Percentiles rank a stretch among this genome's conserved stretches.
These are phyloP conservation scores for Xylaria sp. DNA, from an alignment of 2,329 filamentous ascomycete species.

Conservation along the genomic window DNA sequence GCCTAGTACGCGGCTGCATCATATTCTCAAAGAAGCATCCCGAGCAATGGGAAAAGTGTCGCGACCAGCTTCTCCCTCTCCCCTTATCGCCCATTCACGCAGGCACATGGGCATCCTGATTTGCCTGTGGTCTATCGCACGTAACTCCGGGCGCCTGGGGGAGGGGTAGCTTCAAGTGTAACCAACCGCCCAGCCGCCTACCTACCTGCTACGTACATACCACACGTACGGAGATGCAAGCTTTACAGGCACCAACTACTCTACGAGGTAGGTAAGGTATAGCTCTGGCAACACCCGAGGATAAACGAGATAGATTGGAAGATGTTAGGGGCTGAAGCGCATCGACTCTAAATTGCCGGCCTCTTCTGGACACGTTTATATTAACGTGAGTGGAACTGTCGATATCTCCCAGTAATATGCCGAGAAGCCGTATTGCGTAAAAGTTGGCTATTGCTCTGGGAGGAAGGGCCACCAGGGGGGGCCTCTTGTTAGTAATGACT, in stretches of 20 bases:
- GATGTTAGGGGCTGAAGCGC: background rate
- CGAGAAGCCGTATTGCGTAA: background rate
- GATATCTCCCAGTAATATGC: background rate
- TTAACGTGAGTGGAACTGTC: background rate
- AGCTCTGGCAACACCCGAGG: no score
- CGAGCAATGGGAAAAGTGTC: slow-evolving; percentile 1
- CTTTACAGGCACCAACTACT: background rate
- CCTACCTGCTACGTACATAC: no score
- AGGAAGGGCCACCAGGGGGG: no score
- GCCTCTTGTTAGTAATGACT: no score
- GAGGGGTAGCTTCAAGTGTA: slow-evolving; percentile 8
- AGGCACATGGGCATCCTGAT: slow-evolving; percentile 27
- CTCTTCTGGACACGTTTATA: background rate
- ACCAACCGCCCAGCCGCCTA: slow-evolving; percentile 21
- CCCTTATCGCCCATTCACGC: slow-evolving; percentile 6
- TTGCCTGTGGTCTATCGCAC: slow-evolving; percentile 24
- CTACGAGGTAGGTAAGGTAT: no score
- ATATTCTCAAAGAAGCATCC: background rate
- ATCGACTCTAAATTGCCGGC: background rate
- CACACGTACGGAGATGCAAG: no score
- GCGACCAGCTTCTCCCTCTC: slow-evolving; percentile 1
- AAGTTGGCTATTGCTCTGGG: background rate
- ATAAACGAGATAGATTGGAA: background rate
- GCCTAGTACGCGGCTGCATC: background rate
- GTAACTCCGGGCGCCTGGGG: slow-evolving; percentile 14